These are phyloP conservation scores for Xylaria curta DNA, from an alignment of 495 filamentous ascomycete genomes.

Conservation along the genomic window DNA sequence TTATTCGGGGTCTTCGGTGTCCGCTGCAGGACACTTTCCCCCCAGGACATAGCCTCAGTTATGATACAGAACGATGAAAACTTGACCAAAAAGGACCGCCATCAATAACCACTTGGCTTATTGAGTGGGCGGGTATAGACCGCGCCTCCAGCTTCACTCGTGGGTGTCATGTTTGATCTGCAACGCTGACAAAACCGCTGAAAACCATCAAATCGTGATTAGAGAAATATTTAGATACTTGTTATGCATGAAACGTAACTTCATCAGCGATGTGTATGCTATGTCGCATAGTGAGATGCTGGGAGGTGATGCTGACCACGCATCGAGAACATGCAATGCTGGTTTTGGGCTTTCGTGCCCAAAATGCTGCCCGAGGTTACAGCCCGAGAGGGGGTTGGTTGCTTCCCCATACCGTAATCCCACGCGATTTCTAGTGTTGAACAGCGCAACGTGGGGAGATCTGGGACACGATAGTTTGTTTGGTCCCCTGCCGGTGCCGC, in stretches of 20 bases:
- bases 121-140: neutral
- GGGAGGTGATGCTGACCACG: neutral
- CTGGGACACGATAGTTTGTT: neutral
- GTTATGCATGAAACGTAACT: neutral
- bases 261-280: neutral
- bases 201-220: neutral
- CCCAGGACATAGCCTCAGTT: neutral
- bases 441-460: constrained; percentile 22
- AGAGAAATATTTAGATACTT: neutral
- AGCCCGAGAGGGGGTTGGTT: constrained; percentile 8
- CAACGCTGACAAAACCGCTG: neutral
- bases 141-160: constrained; percentile 8
- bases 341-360: constrained; percentile 11
- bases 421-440: neutral
- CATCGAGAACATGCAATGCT: constrained; percentile 13
- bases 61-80: neutral
- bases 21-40: neutral
- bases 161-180: neutral
- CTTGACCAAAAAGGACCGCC: neutral
- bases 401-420: neutral
- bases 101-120: neutral
- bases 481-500: neutral
- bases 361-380: constrained; percentile 23
- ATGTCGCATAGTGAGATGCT: neutral
- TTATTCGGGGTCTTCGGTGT: constrained; percentile 32